phyloP scores from a whole-genome alignment of 1,284 basidiomycete genomes.

The Naganishia sp. region DNA sequence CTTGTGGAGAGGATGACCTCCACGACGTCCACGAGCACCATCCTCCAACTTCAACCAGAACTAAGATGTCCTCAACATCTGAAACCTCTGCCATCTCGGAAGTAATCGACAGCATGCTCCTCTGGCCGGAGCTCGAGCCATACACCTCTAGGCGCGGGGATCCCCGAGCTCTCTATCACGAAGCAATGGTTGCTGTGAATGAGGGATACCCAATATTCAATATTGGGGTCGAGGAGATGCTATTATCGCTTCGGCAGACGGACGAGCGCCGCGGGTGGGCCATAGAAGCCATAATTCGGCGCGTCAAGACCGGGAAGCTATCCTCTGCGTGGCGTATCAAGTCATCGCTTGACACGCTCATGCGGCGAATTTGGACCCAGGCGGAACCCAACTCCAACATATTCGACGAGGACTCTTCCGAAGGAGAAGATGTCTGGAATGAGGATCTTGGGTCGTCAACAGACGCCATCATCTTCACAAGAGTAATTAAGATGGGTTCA shows the following conservation, averaged over 20 bases:
- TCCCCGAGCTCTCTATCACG: neutral
- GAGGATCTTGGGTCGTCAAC: neutral
- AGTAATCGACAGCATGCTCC: constrained; percentile 13
- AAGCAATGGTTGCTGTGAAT: neutral
- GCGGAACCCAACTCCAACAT: neutral
- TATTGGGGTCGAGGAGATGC: neutral
- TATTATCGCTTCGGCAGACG: neutral
- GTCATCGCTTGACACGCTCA: constrained; percentile 1
- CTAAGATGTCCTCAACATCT: too few species aligned
- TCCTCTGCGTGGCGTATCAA: neutral
- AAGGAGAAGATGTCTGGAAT: neutral
- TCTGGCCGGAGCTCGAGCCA: neutral
- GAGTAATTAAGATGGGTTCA: neutral
- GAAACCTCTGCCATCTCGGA: constrained; percentile 1
- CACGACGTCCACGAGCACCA: too few species aligned
- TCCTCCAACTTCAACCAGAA: too few species aligned
- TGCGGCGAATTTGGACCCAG: constrained; percentile 3
- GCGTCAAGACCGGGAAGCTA: neutral
- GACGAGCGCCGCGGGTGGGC: neutral
- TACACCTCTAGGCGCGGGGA: neutral
- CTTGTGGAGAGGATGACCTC: too few species aligned
- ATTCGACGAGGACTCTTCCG: neutral
- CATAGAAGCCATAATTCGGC: constrained; percentile 13
- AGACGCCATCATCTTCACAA: constrained; percentile 1
- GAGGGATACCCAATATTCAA: neutral